These are phyloP conservation scores for Nitzschia sp. DNA, from an alignment of 108 stramenopile genomes.

Conservation along the genomic window DNA sequence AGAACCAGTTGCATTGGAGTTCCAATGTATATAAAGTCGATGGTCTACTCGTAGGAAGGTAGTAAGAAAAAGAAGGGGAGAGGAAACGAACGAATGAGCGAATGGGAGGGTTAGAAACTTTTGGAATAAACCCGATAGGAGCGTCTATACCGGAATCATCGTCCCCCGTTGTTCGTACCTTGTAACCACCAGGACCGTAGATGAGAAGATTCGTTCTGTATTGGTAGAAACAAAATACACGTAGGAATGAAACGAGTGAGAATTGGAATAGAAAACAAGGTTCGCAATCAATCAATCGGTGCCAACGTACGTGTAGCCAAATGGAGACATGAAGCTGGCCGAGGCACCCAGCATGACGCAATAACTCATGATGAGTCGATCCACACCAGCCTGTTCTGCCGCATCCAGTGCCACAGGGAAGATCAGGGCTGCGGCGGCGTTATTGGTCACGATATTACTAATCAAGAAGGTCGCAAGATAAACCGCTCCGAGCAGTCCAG, in stretches of 20 bases:
- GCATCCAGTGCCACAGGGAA: constrained; percentile 86
- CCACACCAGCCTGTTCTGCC: constrained; percentile 61
- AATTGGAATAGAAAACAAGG: not conserved
- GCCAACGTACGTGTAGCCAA: constrained; percentile 61
- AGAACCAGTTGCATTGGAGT: constrained; percentile 83
- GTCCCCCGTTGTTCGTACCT: no score
- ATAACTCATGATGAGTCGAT: constrained; percentile 69
- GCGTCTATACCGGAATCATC: no score
- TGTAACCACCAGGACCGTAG: constrained; percentile 89
- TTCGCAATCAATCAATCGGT: no score
- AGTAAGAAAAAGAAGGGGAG: no score
- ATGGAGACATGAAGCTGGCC: constrained; percentile 81
- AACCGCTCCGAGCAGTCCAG: constrained; percentile 80
- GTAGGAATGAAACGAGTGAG: not conserved
- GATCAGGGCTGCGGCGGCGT: constrained; percentile 85
- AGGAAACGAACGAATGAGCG: not conserved
- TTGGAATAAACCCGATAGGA: not conserved
- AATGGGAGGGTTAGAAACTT: not conserved
- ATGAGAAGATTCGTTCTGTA: constrained; percentile 73
- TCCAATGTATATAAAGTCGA: constrained; percentile 70
- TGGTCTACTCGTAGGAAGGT: constrained; percentile 25
- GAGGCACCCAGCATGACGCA: constrained; percentile 81
- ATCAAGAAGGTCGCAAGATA: constrained; percentile 85
- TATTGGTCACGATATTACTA: constrained; percentile 83
- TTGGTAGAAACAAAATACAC: not conserved